phyloP scores from a whole-genome alignment of 192 early-diverging fungal species.

The Piromyces finnis region DNA sequence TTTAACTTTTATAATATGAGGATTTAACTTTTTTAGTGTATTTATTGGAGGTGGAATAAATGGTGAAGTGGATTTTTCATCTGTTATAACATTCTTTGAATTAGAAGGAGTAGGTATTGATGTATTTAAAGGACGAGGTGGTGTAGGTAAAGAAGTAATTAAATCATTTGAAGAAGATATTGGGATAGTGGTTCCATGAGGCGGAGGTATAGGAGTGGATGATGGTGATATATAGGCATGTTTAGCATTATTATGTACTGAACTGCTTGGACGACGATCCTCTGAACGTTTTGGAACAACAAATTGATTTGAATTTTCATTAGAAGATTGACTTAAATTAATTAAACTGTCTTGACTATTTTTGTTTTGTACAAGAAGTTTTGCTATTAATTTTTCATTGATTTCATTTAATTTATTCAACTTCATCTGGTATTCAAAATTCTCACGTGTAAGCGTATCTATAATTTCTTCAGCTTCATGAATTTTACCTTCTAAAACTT shows the following conservation, averaged over 20 bases:
- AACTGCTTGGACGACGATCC: neutral
- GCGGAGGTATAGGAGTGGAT: neutral
- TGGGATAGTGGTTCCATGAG: no score
- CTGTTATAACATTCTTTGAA: no score
- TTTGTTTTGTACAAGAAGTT: neutral
- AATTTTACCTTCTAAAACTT: neutral
- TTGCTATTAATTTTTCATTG: neutral
- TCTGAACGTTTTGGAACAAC: neutral
- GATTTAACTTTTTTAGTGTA: neutral
- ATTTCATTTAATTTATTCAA: neutral
- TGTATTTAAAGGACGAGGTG: neutral
- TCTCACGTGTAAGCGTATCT: neutral
- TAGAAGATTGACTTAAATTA: neutral
- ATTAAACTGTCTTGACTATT: neutral
- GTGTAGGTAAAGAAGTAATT: neutral
- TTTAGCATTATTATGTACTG: neutral
- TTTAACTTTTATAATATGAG: neutral
- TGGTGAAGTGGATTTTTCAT: no score
- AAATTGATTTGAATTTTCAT: neutral
- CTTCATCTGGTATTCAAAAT: neutral
- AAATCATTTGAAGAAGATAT: no score
- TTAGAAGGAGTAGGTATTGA: neutral
- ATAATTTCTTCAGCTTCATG: neutral
- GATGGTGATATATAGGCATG: neutral
- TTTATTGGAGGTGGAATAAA: neutral